Evolutionary conservation across 371 early-diverging fungal genomes (phyloP).

Genomic region (Gilbertella persicaria): DNA sequence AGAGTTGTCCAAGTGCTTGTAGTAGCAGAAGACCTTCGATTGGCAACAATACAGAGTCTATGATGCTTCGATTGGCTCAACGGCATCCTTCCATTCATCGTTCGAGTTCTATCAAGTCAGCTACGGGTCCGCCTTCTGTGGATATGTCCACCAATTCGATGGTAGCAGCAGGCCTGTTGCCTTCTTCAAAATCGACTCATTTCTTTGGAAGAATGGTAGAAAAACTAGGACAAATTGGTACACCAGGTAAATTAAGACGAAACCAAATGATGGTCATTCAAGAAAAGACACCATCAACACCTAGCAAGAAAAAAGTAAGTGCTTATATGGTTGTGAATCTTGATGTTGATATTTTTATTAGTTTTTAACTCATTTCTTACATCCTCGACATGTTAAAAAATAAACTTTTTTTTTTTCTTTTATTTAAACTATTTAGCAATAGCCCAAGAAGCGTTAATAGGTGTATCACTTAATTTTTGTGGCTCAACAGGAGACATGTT

Average conservation of each 20-base stretch:
- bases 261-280: constrained; percentile 1
- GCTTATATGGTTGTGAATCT: too few species aligned
- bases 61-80: constrained; percentile 18
- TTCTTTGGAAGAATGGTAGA: constrained; percentile 24
- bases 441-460: constrained; percentile 1
- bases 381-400: constrained; percentile 14
- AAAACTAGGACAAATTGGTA: constrained; percentile 20
- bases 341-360: background rate
- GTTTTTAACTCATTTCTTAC: constrained; percentile 23
- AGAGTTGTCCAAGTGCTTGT: background rate
- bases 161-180: constrained; percentile 11
- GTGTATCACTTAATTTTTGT: too few species aligned
- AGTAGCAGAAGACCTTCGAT: constrained; percentile 11
- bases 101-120: background rate
- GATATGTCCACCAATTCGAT: background rate
- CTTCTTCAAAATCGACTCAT: background rate
- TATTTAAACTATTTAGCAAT: background rate
- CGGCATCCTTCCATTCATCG: constrained; percentile 7
- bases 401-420: background rate
- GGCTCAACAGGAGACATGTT: too few species aligned
- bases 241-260: constrained; percentile 7
- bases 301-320: constrained; percentile 21
- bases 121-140: background rate
- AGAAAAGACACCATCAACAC: background rate
- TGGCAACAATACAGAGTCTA: constrained; percentile 8